Percentiles rank a stretch among this genome's conserved stretches.
Evolutionary conservation across 768 basidiomycete genomes (phyloP).

Genomic region (Naganishia antarctica): DNA sequence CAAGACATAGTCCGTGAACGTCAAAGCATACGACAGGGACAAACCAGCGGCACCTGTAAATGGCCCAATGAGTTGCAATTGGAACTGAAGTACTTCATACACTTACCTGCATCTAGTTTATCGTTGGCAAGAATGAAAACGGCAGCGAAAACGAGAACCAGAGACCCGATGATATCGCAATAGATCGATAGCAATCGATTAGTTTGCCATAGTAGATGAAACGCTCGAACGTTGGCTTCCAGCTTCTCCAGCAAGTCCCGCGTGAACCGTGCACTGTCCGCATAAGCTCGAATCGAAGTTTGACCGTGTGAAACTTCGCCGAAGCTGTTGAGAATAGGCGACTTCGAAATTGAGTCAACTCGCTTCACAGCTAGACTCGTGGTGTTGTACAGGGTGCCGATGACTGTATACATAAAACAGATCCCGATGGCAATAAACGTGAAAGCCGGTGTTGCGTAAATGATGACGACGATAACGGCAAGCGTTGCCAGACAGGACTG

Average conservation of each 20-base stretch:
- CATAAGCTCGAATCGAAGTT: conserved; percentile 51
- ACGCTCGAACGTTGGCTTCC: conserved; percentile 51
- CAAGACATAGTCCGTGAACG: conserved; percentile 50
- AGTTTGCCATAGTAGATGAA: conserved; percentile 50
- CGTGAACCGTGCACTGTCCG: conserved; percentile 51
- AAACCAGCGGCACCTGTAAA: conserved; percentile 39
- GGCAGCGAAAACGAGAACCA: conserved; percentile 48
- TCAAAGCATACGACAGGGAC: conserved; percentile 41
- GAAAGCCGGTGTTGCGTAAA: conserved; percentile 48
- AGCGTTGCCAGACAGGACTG: conserved; percentile 38
- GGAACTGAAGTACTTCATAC: not conserved
- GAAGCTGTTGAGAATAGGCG: conserved; percentile 50
- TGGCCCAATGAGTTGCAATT: not conserved
- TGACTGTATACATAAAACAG: conserved; percentile 41
- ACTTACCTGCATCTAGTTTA: conserved; percentile 46
- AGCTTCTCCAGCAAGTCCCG: conserved; percentile 45
- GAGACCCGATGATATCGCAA: conserved; percentile 47
- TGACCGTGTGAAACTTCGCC: conserved; percentile 50
- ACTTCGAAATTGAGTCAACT: conserved; percentile 41
- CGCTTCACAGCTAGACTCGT: conserved; percentile 52
- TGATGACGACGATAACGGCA: conserved; percentile 47
- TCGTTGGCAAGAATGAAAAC: conserved; percentile 47
- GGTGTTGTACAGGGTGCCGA: conserved; percentile 50
- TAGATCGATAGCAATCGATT: conserved; percentile 47
- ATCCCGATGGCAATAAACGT: conserved; percentile 45